Conservation (phyloP, 2,329 filamentous ascomycete species). For the Arthrinium phaeospermum region DNA sequence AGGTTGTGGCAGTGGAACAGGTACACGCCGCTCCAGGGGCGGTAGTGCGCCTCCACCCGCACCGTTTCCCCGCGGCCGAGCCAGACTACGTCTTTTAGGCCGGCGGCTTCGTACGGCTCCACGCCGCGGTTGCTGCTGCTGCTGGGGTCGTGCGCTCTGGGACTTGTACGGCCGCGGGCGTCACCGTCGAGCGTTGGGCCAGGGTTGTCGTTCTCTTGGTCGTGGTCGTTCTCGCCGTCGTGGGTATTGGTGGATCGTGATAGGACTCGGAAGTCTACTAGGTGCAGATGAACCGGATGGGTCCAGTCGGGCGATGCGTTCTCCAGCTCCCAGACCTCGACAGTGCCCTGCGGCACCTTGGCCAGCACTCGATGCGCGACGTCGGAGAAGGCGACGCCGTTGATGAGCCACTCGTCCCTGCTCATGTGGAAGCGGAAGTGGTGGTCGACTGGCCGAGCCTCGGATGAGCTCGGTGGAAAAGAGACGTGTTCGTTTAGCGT, state of each 20-base stretch:
- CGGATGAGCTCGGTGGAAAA: slow-evolving; percentile 42
- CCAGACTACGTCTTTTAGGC: slow-evolving; percentile 65
- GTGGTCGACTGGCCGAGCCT: slow-evolving; percentile 41
- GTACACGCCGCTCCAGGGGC: slow-evolving; percentile 58
- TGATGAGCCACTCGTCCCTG: slow-evolving; percentile 56
- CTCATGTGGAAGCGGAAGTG: slow-evolving; percentile 52
- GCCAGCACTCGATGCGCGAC: slow-evolving; percentile 55
- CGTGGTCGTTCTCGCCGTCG: slow-evolving; percentile 16
- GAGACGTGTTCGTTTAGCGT: slow-evolving; percentile 42
- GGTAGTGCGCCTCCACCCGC: slow-evolving; percentile 55
- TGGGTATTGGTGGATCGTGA: too few relatives aligned
- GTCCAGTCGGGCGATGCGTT: slow-evolving; percentile 56
- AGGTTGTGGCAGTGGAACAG: slow-evolving; percentile 57
- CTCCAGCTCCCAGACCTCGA: slow-evolving; percentile 55
- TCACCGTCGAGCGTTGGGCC: rapidly evolving
- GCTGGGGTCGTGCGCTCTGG: slow-evolving; percentile 45
- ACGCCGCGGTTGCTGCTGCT: slow-evolving; percentile 48
- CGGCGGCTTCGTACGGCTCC: slow-evolving; percentile 57
- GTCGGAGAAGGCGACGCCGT: slow-evolving; percentile 54
- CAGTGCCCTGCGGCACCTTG: slow-evolving; percentile 50
- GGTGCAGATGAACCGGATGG: slow-evolving; percentile 63
- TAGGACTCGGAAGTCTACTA: slow-evolving; percentile 63
- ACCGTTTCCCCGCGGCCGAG: slow-evolving; percentile 56
- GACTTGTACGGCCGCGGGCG: too few relatives aligned
- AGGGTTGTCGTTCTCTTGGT: slow-evolving; percentile 47